Conservation (phyloP, 1,284 basidiomycete genomes). For the Cryptococcus amylolentus region DNA sequence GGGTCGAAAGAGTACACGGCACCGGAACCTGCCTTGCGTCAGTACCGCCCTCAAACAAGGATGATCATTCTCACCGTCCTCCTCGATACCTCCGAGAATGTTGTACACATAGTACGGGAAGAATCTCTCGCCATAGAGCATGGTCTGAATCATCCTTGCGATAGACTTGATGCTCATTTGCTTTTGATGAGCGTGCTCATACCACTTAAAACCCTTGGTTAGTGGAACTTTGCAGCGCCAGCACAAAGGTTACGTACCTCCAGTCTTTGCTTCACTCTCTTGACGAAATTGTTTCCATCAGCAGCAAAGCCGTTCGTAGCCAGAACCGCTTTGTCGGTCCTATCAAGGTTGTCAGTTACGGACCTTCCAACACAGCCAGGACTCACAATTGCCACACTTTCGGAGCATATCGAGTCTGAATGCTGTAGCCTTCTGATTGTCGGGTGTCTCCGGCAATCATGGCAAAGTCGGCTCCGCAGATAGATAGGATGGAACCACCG, state of each 20-base stretch:
- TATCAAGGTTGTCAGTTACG: constrained; percentile 40
- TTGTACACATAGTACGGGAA: constrained; percentile 97
- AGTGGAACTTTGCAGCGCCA: neutral
- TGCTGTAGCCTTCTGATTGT: constrained; percentile 88
- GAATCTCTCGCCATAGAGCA: constrained; percentile 89
- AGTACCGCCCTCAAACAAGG: neutral
- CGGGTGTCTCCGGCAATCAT: constrained; percentile 93
- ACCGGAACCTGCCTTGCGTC: constrained; percentile 63
- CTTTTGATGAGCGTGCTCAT: constrained; percentile 87
- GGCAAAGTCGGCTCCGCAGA: constrained; percentile 84
- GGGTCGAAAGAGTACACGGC: constrained; percentile 97
- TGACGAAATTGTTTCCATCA: constrained; percentile 92
- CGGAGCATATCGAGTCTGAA: constrained; percentile 93
- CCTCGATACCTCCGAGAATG: constrained; percentile 89
- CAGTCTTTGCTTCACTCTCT: constrained; percentile 85
- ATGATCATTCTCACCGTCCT: constrained; percentile 68
- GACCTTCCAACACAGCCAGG: neutral
- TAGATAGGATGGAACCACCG: constrained; percentile 89
- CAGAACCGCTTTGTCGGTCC: constrained; percentile 86
- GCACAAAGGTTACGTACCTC: constrained; percentile 59
- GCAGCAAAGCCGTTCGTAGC: constrained; percentile 94
- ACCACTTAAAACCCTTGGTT: constrained; percentile 63
- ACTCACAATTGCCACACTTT: constrained; percentile 53
- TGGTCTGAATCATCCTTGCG: constrained; percentile 89
- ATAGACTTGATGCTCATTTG: constrained; percentile 89